Base-by-base conservation (phyloP, 192 early-diverging fungal genomes). In the Podila verticillata region DNA sequence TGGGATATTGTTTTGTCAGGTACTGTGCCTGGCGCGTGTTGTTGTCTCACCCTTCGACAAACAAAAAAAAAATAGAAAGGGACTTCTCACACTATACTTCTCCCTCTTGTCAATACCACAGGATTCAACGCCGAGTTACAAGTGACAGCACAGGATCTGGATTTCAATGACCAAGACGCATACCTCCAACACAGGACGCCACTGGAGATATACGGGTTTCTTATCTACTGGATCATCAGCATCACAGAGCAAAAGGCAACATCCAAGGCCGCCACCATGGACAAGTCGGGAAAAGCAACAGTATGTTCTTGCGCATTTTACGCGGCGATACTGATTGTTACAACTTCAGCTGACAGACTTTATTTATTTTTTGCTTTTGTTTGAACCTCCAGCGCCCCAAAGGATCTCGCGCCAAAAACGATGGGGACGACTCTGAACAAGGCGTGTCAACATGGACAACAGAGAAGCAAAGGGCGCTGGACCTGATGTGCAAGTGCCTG, bases 161-260 rank as follows among this genome's bases (percentile, higher is more conserved):
- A 87, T 2, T 82, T 83, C 19, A 84, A 91, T 47, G 88, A 90
- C n/a, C 91, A 93, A 44, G 92, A 93, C 48, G 88, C 90, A 48
- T 93, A 92, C 72, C 86, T 90, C 13, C 70, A 84, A 19, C 91
- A 95, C 75, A 84, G 87, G 13, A 68, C 82, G 15, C 80, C 88
- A 7, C 83, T 97, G 8, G 94, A 97, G 80, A 86, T 94, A 68
- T 97, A 96, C 66, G 91, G 91, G 5, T 98, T 94, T 68, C 61
- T 96, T 57, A 81, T 95, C 58, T 90, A 93, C 66, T 98, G 96
- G 95, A 82, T 93, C 17, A 82, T 97, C 44, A 86, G 88, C 57
- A 72, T 86, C 8, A 91, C 87, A 57, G 92, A 94, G 75, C 86
- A 89, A 17, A 86, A 86, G 47, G 83, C 82, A 10, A 64, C 80